Base-by-base conservation (phyloP, 345 rosid species). In the Anacardium occidentale region DNA sequence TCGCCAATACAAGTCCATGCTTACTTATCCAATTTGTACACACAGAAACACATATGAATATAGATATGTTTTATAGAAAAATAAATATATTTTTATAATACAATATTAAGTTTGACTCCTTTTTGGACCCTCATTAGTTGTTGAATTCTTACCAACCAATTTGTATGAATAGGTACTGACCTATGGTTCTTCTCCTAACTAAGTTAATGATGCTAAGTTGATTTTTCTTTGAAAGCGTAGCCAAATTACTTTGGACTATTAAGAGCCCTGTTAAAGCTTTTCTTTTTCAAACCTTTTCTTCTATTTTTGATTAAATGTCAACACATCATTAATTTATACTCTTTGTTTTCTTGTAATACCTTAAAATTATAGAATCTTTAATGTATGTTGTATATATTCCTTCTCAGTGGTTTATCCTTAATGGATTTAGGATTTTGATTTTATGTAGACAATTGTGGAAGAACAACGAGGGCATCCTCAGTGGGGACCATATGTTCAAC, bases 401-500 rank as follows among this genome's bases (percentile, higher is more conserved):
- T 62, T 68, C 21, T 48, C 37, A 24, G 26, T 50, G 18, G 55
- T 54, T 53, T 5, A n/a, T 60, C 60, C 62, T 71, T 72, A 10
- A 62, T 77, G 29, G 74, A 52, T 70, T 83, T 69, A 74, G 10
- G 10, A 76, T 79, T 56, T 75, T 42, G 50, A 62, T 70, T 72
- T 78, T 77, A 66, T 63, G 58, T 73, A 94, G 99, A 80, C 87
- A 10, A 90, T 92, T 66, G 99, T 85, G 74, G 96, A 81, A 77
- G 97, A 94, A 73, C 99, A 94, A 65, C 85, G 82, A 81, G 85
- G 82, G 53, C 98, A 94, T 81, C 94, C 94, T 80, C 78, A 71
- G 51, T 94, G 99, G 99, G 99, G 99, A 75, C 74, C 88, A 59
- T 94, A 94, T 83, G 97, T 96, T 67, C 96, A 87, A 74, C 81